Conservation (phyloP, 768 basidiomycete species). For the Leccinellum albellum region DNA sequence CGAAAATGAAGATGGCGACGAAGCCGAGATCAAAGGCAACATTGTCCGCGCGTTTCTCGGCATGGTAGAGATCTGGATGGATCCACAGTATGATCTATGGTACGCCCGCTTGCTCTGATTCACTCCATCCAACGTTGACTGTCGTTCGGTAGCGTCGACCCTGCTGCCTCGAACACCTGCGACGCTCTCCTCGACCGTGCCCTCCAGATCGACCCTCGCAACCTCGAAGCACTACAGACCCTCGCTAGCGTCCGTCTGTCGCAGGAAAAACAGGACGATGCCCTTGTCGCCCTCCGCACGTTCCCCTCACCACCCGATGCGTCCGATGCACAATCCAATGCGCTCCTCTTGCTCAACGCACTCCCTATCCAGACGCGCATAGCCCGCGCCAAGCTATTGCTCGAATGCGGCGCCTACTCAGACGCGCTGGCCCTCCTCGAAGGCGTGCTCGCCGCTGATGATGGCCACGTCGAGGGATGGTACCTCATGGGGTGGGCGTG, state of each 20-base stretch:
- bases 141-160: conserved; percentile 64
- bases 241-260: conserved; percentile 88
- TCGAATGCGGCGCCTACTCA: conserved; percentile 69
- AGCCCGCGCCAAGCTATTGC: conserved; percentile 72
- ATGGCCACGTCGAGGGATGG: conserved; percentile 87
- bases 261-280: conserved; percentile 80
- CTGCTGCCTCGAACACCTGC: conserved; percentile 76
- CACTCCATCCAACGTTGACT: background rate
- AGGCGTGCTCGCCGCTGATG: conserved; percentile 79
- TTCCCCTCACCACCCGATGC: conserved; percentile 17
- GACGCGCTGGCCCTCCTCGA: conserved; percentile 75
- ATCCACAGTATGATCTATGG: conserved; percentile 85
- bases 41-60: conserved; percentile 78
- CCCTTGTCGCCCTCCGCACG: conserved; percentile 39
- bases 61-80: conserved; percentile 97
- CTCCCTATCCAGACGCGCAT: conserved; percentile 68
- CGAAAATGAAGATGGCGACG: conserved; percentile 30
- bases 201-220: conserved; percentile 66
- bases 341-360: conserved; percentile 28
- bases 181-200: conserved; percentile 74
- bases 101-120: conserved; percentile 31
- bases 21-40: conserved; percentile 55
- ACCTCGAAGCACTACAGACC: conserved; percentile 74
- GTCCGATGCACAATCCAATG: conserved; percentile 29
- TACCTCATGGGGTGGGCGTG: conserved; percentile 95